These are phyloP conservation scores for Amborella trichopoda DNA, from an alignment of 164 flowering plant species.

Conservation along the genomic window DNA sequence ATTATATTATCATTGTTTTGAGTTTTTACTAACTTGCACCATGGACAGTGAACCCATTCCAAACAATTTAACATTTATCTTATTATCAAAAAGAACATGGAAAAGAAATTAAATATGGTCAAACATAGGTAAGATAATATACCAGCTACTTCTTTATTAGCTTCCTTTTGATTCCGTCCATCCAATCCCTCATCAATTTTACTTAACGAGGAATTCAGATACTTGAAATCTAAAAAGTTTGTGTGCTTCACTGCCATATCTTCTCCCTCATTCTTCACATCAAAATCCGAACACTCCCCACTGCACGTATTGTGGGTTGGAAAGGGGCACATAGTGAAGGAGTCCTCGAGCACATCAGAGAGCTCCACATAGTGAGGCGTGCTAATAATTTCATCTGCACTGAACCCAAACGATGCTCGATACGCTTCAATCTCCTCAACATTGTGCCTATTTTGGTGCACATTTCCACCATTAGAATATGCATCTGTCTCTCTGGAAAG, in stretches of 20 bases:
- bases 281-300: conserved; percentile 25
- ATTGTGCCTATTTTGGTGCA: conserved; percentile 47
- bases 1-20: too few species aligned
- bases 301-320: conserved; percentile 21
- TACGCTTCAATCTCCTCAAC: conserved; percentile 91
- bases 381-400: conserved; percentile 87
- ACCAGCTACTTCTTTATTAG: too few species aligned
- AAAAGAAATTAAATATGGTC: too few species aligned
- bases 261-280: conserved; percentile 11
- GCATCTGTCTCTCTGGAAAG: conserved; percentile 75
- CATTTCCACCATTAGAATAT: conserved; percentile 43
- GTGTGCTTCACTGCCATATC: conserved; percentile 13
- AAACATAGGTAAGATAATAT: too few species aligned
- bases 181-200: conserved; percentile 5
- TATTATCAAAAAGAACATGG: too few species aligned
- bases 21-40: too few species aligned
- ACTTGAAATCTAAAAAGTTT: conserved; percentile 12
- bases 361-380: conserved; percentile 79
- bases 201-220: conserved; percentile 16
- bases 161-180: too few species aligned
- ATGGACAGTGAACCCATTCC: too few species aligned
- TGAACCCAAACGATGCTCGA: conserved; percentile 96
- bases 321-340: conserved; percentile 61
- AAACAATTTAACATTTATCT: too few species aligned
- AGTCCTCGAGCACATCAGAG: conserved; percentile 59